A percentile compares a stretch with the other conserved stretches of the same genome.
Evolutionary conservation across 2,329 filamentous ascomycete species (phyloP).

Genomic region (Mollisiaceae sp.): DNA sequence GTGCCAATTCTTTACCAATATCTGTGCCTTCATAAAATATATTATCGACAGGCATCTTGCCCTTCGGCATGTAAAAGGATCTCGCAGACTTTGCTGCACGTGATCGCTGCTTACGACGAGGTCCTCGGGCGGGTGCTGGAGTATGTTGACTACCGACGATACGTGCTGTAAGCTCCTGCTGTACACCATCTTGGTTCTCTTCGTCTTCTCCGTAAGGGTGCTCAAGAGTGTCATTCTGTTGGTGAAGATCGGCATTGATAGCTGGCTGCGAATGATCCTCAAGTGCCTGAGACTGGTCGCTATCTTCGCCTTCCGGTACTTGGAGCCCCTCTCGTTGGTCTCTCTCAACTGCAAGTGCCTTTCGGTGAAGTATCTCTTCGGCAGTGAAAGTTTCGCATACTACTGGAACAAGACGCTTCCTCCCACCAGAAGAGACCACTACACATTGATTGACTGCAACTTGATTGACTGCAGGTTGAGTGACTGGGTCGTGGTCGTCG

Average conservation of each 20-base stretch:
- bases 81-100: background rate
- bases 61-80: constrained; percentile 40
- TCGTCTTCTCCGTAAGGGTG: background rate
- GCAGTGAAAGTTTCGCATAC: background rate
- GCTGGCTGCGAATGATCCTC: no score
- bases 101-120: background rate
- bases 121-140: background rate
- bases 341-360: no score
- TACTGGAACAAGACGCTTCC: background rate
- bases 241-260: background rate
- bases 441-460: background rate
- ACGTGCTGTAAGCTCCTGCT: background rate
- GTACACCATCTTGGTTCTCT: background rate
- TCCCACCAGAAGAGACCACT: background rate
- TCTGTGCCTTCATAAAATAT: constrained; percentile 47
- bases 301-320: no score
- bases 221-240: background rate
- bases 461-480: background rate
- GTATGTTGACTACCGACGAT: no score
- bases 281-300: no score
- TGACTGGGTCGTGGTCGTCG: background rate
- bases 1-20: constrained; percentile 39
- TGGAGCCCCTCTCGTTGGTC: no score
- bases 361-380: background rate
- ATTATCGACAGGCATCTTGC: constrained; percentile 45